phyloP scores from a whole-genome alignment of 202 grass and related monocot genomes.

The Schoenoplectus triqueter region DNA sequence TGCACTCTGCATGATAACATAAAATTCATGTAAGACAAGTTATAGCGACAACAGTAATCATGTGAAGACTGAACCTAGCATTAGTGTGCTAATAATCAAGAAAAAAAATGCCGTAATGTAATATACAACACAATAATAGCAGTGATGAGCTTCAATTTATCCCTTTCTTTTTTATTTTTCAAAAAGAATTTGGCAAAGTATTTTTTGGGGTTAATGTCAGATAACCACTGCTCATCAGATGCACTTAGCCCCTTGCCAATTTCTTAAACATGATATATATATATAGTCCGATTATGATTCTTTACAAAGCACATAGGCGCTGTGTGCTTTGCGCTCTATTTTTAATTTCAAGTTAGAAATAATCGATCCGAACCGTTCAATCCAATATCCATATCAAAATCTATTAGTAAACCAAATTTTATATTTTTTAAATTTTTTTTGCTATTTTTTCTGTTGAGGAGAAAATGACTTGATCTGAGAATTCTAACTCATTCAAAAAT shows the following conservation, averaged over 20 bases:
- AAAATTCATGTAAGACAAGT: conserved; percentile 18
- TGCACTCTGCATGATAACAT: conserved; percentile 59
- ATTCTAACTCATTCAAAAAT: too few relatives aligned
- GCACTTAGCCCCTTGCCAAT: background rate
- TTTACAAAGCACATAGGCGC: too few relatives aligned
- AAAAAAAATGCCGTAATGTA: background rate
- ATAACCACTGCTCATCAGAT: background rate
- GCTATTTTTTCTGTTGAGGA: too few relatives aligned
- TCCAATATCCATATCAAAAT: too few relatives aligned
- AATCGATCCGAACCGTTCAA: too few relatives aligned
- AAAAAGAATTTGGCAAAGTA: background rate
- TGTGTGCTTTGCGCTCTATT: too few relatives aligned
- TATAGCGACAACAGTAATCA: background rate
- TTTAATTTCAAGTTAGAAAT: too few relatives aligned
- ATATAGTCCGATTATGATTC: too few relatives aligned
- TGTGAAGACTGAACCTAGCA: background rate
- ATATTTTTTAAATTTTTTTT: too few relatives aligned
- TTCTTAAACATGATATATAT: conserved; percentile 16
- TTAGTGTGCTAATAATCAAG: background rate
- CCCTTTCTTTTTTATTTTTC: background rate
- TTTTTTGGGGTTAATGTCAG: background rate
- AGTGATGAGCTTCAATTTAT: background rate
- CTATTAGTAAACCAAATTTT: too few relatives aligned
- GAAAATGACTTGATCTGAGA: too few relatives aligned
- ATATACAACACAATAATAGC: background rate